Evolutionary conservation across 805 yeast species (phyloP).

Genomic region (Pichia occidentalis): DNA sequence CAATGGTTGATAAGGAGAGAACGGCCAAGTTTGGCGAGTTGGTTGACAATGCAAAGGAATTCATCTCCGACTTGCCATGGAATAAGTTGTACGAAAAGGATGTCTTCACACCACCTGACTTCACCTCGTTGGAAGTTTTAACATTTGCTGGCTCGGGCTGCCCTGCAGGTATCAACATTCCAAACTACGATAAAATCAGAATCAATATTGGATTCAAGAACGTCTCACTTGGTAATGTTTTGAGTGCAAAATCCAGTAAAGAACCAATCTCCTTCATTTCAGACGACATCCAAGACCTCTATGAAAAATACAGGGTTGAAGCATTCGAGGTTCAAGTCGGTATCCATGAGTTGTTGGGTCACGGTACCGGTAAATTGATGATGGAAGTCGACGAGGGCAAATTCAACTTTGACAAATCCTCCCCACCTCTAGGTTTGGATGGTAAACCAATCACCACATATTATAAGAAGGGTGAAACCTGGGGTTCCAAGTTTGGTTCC

Average conservation of each 20-base stretch:
- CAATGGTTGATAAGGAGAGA: slow-evolving; percentile 82
- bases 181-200: slow-evolving; percentile 86
- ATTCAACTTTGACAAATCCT: slow-evolving; percentile 63
- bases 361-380: slow-evolving; percentile 82
- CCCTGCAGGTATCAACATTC: slow-evolving; percentile 91
- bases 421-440: slow-evolving; percentile 57
- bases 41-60: slow-evolving; percentile 59
- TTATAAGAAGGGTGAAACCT: slow-evolving; percentile 77
- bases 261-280: slow-evolving; percentile 63
- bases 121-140: slow-evolving; percentile 82
- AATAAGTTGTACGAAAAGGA: slow-evolving; percentile 69
- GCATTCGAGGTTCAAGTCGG: slow-evolving; percentile 94
- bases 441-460: slow-evolving; percentile 58
- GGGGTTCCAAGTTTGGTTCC: slow-evolving; percentile 83
- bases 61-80: slow-evolving; percentile 74
- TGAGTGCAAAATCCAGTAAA: slow-evolving; percentile 65
- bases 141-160: slow-evolving; percentile 87
- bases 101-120: slow-evolving; percentile 85
- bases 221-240: slow-evolving; percentile 81
- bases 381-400: slow-evolving; percentile 49
- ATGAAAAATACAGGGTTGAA: slow-evolving; percentile 66
- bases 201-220: slow-evolving; percentile 81
- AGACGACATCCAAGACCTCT: slow-evolving; percentile 46
- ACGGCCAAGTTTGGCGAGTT: slow-evolving; percentile 71
- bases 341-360: slow-evolving; percentile 85